Evolutionary conservation across 2,329 filamentous ascomycete genomes (phyloP).

Genomic region (Escovopsis sp.): DNA sequence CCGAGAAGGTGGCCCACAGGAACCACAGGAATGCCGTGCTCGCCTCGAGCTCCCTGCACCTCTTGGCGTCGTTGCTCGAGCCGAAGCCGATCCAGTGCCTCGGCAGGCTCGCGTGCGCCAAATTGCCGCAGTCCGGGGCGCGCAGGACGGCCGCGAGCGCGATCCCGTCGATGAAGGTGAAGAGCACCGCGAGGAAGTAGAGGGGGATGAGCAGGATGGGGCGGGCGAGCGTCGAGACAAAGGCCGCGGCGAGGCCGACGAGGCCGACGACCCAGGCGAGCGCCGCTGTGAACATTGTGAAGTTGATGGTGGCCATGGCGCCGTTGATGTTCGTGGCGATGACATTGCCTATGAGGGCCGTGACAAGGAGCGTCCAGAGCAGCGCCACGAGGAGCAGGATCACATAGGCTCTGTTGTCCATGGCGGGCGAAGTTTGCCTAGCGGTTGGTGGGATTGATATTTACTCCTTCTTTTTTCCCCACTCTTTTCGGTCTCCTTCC

Average conservation of each 20-base stretch:
- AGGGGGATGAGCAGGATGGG: constrained; percentile 38
- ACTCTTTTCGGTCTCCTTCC: no score
- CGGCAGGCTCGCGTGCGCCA: constrained; percentile 17
- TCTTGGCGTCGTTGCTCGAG: constrained; percentile 41
- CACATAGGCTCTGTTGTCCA: constrained; percentile 14
- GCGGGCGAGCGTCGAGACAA: constrained; percentile 37
- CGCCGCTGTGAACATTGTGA: constrained; percentile 54
- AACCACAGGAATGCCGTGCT: constrained; percentile 68
- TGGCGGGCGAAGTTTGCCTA: no score
- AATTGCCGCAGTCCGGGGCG: constrained; percentile 53
- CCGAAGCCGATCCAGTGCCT: constrained; percentile 48
- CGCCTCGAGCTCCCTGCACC: constrained; percentile 64
- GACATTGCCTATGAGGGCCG: constrained; percentile 43
- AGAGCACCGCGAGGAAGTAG: constrained; percentile 46
- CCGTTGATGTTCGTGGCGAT: constrained; percentile 34
- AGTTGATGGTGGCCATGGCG: constrained; percentile 38
- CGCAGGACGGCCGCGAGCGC: constrained; percentile 55
- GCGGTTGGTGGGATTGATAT: no score
- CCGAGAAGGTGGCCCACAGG: constrained; percentile 48
- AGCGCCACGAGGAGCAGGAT: constrained; percentile 35
- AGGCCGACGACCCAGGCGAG: constrained; percentile 51
- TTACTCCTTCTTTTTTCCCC: no score
- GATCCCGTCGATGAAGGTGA: constrained; percentile 56
- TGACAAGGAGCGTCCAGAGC: constrained; percentile 36
- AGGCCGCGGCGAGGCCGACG: constrained; percentile 42